Conservation (phyloP, 768 basidiomycete species). For the Lactarius tabidus region DNA sequence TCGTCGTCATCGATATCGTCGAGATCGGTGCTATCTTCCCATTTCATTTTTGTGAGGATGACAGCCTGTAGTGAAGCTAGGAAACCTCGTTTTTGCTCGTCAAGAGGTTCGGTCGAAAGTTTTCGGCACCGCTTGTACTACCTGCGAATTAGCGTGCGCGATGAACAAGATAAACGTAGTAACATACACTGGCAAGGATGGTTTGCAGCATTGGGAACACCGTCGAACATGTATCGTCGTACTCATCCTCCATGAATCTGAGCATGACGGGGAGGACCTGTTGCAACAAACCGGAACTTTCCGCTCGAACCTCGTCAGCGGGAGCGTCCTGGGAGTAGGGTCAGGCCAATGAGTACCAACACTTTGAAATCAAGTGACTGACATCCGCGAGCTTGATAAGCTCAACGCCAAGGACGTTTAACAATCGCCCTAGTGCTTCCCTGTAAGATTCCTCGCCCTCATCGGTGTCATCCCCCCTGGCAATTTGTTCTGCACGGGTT, state of each 20-base stretch:
- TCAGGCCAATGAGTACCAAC: slow-evolving; percentile 4
- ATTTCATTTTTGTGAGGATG: slow-evolving; percentile 84
- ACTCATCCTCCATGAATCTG: slow-evolving; percentile 84
- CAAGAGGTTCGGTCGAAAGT: slow-evolving; percentile 54
- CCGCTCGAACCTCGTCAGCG: slow-evolving; percentile 54
- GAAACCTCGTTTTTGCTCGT: slow-evolving; percentile 69
- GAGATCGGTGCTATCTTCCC: slow-evolving; percentile 75
- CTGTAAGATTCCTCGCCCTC: slow-evolving; percentile 88
- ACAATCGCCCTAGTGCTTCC: slow-evolving; percentile 78
- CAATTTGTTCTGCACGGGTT: slow-evolving; percentile 61
- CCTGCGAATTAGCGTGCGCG: slow-evolving; percentile 1
- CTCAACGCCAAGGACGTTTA: slow-evolving; percentile 81
- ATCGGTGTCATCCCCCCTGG: slow-evolving; percentile 66
- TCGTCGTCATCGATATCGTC: slow-evolving; percentile 90
- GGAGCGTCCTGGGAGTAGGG: slow-evolving; percentile 47
- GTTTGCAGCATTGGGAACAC: slow-evolving; percentile 77
- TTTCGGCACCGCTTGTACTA: slow-evolving; percentile 81
- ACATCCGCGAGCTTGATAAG: slow-evolving; percentile 83
- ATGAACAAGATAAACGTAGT: background rate
- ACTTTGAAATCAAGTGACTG: slow-evolving; percentile 27
- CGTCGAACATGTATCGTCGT: slow-evolving; percentile 84
- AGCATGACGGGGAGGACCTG: slow-evolving; percentile 78
- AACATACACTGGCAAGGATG: slow-evolving; percentile 67
- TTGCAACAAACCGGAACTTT: slow-evolving; percentile 59
- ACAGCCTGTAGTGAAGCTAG: slow-evolving; percentile 73